phyloP scores from a whole-genome alignment of 1,284 basidiomycete genomes.

The Prillingera fragicola region DNA sequence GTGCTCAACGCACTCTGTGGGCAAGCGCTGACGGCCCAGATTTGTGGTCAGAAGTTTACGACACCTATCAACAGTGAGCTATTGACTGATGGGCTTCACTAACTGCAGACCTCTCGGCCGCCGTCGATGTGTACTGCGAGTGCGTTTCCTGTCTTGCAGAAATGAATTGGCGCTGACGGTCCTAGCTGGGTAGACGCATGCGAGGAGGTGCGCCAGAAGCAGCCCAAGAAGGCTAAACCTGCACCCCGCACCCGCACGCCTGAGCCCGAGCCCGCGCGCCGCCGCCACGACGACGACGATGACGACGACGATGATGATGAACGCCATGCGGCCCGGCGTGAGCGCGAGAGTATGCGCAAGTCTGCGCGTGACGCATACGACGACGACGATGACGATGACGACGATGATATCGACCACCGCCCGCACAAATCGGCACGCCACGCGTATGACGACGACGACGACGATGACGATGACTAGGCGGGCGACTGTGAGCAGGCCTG shows the following conservation, averaged over 20 bases:
- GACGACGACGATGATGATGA: constrained; percentile 54
- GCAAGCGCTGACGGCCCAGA: constrained; percentile 8
- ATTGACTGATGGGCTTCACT: too few species aligned
- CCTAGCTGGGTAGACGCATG: constrained; percentile 46
- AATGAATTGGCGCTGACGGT: constrained; percentile 3
- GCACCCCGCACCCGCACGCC: not conserved
- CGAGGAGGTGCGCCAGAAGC: constrained; percentile 37
- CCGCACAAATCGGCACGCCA: constrained; percentile 6
- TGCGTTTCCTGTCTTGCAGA: constrained; percentile 13
- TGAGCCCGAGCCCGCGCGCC: constrained; percentile 17
- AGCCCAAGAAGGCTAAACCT: constrained; percentile 25
- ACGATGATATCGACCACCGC: constrained; percentile 2
- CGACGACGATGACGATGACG: constrained; percentile 15
- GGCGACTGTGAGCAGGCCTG: not conserved
- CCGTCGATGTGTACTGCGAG: constrained; percentile 46
- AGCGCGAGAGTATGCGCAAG: constrained; percentile 4
- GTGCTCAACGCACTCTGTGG: not conserved
- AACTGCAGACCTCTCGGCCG: constrained; percentile 37
- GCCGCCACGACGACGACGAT: constrained; percentile 55
- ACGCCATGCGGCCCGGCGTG: constrained; percentile 1
- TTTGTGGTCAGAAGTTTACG: constrained; percentile 38
- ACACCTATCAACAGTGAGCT: constrained; percentile 41
- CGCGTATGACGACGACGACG: constrained; percentile 16
- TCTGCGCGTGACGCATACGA: constrained; percentile 13
- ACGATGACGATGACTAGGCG: constrained; percentile 18